Percentiles rank a stretch among this genome's conserved stretches.
These are phyloP conservation scores for Fraxinus quadrangulata DNA, from an alignment of 257 asterid species.

Conservation along the genomic window DNA sequence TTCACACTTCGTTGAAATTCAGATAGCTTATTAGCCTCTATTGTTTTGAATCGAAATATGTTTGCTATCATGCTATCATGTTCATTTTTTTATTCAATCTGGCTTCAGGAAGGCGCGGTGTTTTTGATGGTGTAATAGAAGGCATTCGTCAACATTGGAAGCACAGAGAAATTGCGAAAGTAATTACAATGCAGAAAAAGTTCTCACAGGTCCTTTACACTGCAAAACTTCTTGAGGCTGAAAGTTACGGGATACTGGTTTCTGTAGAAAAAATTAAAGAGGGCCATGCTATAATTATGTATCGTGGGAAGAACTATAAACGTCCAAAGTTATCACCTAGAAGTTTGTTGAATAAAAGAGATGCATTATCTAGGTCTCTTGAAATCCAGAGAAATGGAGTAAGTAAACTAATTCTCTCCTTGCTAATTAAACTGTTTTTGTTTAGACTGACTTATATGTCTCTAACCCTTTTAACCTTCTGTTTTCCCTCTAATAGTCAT, in stretches of 20 bases:
- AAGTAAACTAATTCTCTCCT: slow-evolving; percentile 37
- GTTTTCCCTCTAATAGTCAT: slow-evolving; percentile 45
- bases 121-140: slow-evolving; percentile 82
- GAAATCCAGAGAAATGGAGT: slow-evolving; percentile 91
- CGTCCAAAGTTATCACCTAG: slow-evolving; percentile 55
- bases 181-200: slow-evolving; percentile 80
- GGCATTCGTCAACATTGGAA: slow-evolving; percentile 97
- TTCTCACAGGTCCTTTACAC: slow-evolving; percentile 55
- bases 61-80: not conserved
- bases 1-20: not conserved
- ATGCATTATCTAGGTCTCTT: slow-evolving; percentile 76
- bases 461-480: slow-evolving; percentile 21
- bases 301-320: slow-evolving; percentile 88
- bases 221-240: slow-evolving; percentile 45
- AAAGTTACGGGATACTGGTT: slow-evolving; percentile 76
- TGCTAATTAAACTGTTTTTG: slow-evolving; percentile 3
- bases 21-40: not conserved
- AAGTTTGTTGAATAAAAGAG: slow-evolving; percentile 68
- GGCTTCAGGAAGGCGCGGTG: slow-evolving; percentile 81
- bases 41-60: not conserved
- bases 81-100: slow-evolving; percentile 6
- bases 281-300: slow-evolving; percentile 87
- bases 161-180: slow-evolving; percentile 85
- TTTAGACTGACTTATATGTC: slow-evolving; percentile 7
- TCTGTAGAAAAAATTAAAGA: slow-evolving; percentile 74